Percentiles rank a stretch among this genome's conserved stretches.
phyloP scores from a whole-genome alignment of 2,329 filamentous ascomycete genomes.

The Thelonectria discophora region DNA sequence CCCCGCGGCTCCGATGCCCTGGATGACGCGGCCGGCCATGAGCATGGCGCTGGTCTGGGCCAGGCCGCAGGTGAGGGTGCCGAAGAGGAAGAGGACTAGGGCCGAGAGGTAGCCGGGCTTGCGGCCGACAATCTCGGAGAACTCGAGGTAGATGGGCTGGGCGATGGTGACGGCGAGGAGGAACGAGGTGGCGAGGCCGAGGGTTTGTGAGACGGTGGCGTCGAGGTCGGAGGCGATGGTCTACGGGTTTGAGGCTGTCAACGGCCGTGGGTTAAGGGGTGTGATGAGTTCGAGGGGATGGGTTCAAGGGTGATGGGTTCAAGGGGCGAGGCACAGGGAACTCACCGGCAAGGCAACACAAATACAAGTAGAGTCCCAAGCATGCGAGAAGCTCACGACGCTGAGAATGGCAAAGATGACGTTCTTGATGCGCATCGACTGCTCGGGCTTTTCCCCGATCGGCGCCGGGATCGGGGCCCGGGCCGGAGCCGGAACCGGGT shows the following conservation, averaged over 20 bases:
- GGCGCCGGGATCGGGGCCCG: too few relatives aligned
- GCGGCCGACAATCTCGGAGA: slow-evolving; percentile 49
- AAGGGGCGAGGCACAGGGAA: neutral
- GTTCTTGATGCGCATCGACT: neutral
- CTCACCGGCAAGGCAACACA: slow-evolving; percentile 42
- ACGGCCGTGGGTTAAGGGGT: too few relatives aligned
- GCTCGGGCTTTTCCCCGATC: too few relatives aligned
- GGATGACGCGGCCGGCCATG: slow-evolving; percentile 47
- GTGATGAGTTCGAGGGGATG: too few relatives aligned
- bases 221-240: slow-evolving; percentile 39
- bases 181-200: slow-evolving; percentile 67
- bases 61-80: slow-evolving; percentile 51
- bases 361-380: slow-evolving; percentile 43
- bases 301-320: neutral
- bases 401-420: slow-evolving; percentile 36
- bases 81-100: slow-evolving; percentile 49
- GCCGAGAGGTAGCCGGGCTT: slow-evolving; percentile 40
- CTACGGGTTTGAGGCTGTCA: too few relatives aligned
- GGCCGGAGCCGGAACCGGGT: too few relatives aligned
- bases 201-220: slow-evolving; percentile 37
- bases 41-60: slow-evolving; percentile 44
- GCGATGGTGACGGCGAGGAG: slow-evolving; percentile 71
- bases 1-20: slow-evolving; percentile 50
- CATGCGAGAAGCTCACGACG: slow-evolving; percentile 34
- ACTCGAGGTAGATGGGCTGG: slow-evolving; percentile 57